Evolutionary conservation across 2,329 filamentous ascomycete genomes (phyloP).

Genomic region (Penicillium sp.): DNA sequence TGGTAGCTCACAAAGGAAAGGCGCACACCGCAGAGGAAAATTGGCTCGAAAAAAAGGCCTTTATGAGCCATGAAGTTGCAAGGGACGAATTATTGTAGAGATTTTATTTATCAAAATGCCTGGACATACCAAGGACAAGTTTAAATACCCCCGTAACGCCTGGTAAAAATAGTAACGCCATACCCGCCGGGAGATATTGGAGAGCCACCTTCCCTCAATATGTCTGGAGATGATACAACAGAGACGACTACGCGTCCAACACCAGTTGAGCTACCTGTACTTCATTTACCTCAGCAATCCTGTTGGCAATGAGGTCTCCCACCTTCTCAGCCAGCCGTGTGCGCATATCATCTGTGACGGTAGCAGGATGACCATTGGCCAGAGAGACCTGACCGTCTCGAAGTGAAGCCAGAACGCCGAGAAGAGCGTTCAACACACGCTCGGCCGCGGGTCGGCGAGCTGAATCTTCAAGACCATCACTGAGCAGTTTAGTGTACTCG

Average conservation of each 20-base stretch:
- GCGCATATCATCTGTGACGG: constrained; percentile 38
- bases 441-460: constrained; percentile 58
- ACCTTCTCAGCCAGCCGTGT: constrained; percentile 40
- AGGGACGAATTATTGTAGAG: not conserved
- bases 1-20: too few species aligned
- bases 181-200: constrained; percentile 1
- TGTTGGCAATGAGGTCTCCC: constrained; percentile 42
- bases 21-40: too few species aligned
- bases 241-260: constrained; percentile 25
- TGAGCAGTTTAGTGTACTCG: constrained; percentile 61
- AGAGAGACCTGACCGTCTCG: constrained; percentile 45
- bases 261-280: constrained; percentile 41
- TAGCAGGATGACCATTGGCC: constrained; percentile 41
- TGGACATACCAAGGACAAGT: not conserved
- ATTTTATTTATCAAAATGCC: not conserved
- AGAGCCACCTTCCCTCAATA: not conserved
- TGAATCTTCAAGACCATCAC: constrained; percentile 52
- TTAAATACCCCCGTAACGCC: constrained; percentile 11
- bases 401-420: constrained; percentile 56
- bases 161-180: constrained; percentile 15
- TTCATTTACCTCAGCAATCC: constrained; percentile 43
- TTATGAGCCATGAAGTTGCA: not conserved
- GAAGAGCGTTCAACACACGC: constrained; percentile 57
- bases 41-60: too few species aligned
- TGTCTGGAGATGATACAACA: constrained; percentile 1